phyloP scores from a whole-genome alignment of 495 filamentous ascomycete genomes.

The Talaromyces liani region DNA sequence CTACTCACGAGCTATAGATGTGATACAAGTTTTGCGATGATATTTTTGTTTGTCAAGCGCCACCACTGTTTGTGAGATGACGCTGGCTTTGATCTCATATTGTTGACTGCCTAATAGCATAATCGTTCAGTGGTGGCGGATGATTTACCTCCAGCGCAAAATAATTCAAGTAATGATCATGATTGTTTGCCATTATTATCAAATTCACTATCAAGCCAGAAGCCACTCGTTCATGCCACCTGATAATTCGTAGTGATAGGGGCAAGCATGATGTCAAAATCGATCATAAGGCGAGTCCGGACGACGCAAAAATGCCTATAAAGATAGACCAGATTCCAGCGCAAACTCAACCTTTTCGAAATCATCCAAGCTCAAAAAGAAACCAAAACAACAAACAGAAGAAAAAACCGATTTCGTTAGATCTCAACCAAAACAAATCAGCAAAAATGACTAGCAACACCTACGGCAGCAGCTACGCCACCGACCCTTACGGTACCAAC shows the following conservation, averaged over 20 bases:
- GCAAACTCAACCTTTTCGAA: background rate
- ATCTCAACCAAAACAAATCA: background rate
- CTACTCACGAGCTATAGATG: background rate
- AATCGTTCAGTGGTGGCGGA: background rate
- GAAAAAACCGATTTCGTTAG: background rate
- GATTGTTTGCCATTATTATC: background rate
- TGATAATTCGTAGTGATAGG: background rate
- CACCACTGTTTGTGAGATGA: background rate
- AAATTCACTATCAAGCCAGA: background rate
- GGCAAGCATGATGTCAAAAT: constrained; percentile 10
- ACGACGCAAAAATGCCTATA: background rate
- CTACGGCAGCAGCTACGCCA: constrained; percentile 3
- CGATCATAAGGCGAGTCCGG: constrained; percentile 2
- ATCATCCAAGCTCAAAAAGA: background rate
- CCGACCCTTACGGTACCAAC: background rate
- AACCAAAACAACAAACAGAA: background rate
- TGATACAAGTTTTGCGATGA: background rate
- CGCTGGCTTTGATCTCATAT: background rate
- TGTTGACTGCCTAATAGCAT: background rate
- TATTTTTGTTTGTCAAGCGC: background rate
- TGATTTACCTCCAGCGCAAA: background rate
- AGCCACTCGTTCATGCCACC: background rate
- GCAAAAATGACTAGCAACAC: constrained; percentile 9
- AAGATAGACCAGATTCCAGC: background rate
- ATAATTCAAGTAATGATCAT: background rate